phyloP scores from a whole-genome alignment of 305 asterid genomes.

The Fraxinus dipetala region DNA sequence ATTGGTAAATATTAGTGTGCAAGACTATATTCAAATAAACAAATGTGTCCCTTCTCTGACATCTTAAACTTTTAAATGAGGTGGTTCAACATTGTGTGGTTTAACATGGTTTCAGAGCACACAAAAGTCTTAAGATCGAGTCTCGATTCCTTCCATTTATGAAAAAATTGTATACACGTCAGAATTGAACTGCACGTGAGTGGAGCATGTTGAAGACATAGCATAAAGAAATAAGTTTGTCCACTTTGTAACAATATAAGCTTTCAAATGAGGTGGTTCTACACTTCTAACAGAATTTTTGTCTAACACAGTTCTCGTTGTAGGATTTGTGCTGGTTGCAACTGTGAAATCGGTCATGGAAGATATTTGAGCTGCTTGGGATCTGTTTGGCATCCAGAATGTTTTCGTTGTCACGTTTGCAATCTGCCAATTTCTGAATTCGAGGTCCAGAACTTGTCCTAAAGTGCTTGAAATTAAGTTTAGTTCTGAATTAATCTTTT shows the following conservation, averaged over 20 bases:
- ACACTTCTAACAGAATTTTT: neutral
- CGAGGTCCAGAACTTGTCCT: constrained; percentile 58
- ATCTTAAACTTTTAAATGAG: neutral
- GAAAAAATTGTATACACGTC: neutral
- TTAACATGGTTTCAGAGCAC: neutral
- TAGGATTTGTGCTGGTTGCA: constrained; percentile 94
- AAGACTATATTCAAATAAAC: too few species aligned
- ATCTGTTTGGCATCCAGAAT: constrained; percentile 94
- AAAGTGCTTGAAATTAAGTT: constrained; percentile 2
- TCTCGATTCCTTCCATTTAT: neutral
- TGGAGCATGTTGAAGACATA: neutral
- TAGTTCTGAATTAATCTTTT: constrained; percentile 1
- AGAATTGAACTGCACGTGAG: neutral
- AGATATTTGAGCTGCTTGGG: constrained; percentile 89
- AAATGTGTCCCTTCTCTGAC: too few species aligned
- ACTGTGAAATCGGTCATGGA: constrained; percentile 78
- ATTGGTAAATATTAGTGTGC: too few species aligned
- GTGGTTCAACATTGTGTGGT: neutral
- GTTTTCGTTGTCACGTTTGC: constrained; percentile 81
- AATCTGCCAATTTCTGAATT: constrained; percentile 79
- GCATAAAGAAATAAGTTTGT: neutral
- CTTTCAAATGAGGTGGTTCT: neutral
- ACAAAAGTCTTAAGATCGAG: neutral
- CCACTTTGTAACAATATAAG: neutral
- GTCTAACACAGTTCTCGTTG: constrained; percentile 22